A percentile compares a stretch with the other conserved stretches of the same genome.
Conservation (phyloP, 768 basidiomycete genomes). For the Boletus vermiculosoides region DNA sequence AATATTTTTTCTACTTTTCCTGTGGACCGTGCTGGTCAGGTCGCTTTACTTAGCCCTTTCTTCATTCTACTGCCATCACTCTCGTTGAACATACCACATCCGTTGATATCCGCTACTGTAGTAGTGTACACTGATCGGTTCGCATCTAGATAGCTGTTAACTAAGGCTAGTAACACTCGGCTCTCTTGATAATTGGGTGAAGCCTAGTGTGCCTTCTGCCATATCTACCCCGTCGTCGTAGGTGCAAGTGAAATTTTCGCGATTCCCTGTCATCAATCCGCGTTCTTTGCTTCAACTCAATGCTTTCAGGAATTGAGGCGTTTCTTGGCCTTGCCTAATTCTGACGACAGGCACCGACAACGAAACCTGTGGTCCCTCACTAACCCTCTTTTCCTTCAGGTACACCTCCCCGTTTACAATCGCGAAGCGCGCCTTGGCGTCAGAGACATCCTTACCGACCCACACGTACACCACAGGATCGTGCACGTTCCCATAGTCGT, state of each 20-base stretch:
- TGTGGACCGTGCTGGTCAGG: neutral
- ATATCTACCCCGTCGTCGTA: neutral
- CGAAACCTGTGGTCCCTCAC: conserved; percentile 15
- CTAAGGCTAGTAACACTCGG: neutral
- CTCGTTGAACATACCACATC: neutral
- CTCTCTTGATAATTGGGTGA: neutral
- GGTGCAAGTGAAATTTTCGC: neutral
- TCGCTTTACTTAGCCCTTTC: neutral
- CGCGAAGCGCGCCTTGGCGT: conserved; percentile 47
- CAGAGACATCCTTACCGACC: conserved; percentile 51
- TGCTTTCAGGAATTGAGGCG: conserved; percentile 40
- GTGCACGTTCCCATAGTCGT: conserved; percentile 33
- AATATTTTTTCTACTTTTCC: neutral
- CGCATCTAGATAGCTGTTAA: neutral
- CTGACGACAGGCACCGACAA: conserved; percentile 18
- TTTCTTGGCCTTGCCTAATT: conserved; percentile 46
- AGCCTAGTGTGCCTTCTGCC: neutral
- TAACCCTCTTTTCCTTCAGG: conserved; percentile 39
- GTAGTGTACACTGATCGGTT: neutral
- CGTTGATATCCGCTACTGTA: neutral
- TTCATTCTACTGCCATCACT: neutral
- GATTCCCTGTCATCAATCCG: neutral
- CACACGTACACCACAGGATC: conserved; percentile 55
- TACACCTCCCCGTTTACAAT: conserved; percentile 54
- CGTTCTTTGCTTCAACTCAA: neutral